Evolutionary conservation across 1,139 yeast species (phyloP), one percentile per base, ranked within the genome.

Genomic region (Pichia sp.): DNA sequence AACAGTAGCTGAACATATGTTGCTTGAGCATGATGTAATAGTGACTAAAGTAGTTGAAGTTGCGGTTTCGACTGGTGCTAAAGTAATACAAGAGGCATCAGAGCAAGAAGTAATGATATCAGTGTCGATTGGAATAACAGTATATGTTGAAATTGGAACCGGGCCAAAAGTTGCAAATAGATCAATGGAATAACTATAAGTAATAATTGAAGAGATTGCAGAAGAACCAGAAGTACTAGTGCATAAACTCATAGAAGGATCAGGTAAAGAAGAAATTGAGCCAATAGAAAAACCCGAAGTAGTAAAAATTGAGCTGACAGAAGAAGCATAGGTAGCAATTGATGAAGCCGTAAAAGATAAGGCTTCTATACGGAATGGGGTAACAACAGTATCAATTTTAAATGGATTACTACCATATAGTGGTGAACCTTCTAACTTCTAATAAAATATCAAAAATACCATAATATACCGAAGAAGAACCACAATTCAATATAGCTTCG

Each of bases 11-110:
- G 68, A 45, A 58, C 78, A 74, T 42, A 56, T 62, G 56, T 69
- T 52, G 50, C 68, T 66, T 12, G 59, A 50, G 63, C 78, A 73
- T 43, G 75, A 67, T 48, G 80, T 74, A 57, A 70, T 50, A 32
- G 57, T 55, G 24, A 55, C 40, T 29, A 49, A 27, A 8, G 56
- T 50, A 5, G 55, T 45, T 4, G 51, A 41, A 23, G 39, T 36
- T 28, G 53, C 54, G 30, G 45, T 48, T 10, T 34, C 16, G 28
- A 37, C 33, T 28, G 35, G 29, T 33, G 41, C 40, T 25, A 45
- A 36, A 30, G 48, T 45, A 5, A 27, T 29, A 43, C 45, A 46
- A 7, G 32, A 25, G 45, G 46, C 10, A 16, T 46, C 65, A n/a
- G 59, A 50, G 62, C 78, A 72, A 44, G 74, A 66, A 48, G 79